These are phyloP conservation scores for Xylaria sp. DNA, from an alignment of 2,329 filamentous ascomycete genomes.

Conservation along the genomic window DNA sequence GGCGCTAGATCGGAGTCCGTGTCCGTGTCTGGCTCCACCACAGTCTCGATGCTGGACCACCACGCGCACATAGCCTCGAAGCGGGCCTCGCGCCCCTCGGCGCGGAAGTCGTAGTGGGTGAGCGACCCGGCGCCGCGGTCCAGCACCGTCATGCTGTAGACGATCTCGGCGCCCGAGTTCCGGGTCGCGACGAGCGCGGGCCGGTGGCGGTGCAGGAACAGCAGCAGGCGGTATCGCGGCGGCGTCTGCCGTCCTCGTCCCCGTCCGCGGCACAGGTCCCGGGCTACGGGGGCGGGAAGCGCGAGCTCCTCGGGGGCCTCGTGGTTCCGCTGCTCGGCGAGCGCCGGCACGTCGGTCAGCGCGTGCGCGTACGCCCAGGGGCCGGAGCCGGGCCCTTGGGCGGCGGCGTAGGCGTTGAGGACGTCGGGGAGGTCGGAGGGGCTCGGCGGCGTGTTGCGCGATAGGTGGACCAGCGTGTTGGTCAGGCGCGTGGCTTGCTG, in stretches of 20 bases:
- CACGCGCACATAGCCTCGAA: neutral
- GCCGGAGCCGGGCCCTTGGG: neutral
- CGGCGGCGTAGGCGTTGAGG: constrained; percentile 2
- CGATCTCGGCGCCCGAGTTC: neutral
- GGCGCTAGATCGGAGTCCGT: no score
- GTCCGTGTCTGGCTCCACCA: no score
- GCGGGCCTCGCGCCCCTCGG: neutral
- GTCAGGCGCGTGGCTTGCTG: neutral
- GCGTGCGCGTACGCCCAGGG: neutral
- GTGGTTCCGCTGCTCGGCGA: neutral
- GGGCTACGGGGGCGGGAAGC: neutral
- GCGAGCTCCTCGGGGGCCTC: neutral
- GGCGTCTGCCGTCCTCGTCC: neutral
- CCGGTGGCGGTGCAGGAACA: neutral
- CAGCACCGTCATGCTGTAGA: neutral
- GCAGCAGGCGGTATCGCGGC: neutral
- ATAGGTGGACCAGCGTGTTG: neutral
- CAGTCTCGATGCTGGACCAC: neutral
- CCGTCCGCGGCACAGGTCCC: neutral
- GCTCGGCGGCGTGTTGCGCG: neutral
- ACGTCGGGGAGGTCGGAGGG: neutral
- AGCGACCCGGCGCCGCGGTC: neutral
- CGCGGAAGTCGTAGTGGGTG: neutral
- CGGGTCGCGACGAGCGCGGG: neutral
- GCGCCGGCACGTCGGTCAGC: neutral